Evolutionary conservation across 73 alveolate species (phyloP).

Genomic region (Symbiodinium pilosum): DNA sequence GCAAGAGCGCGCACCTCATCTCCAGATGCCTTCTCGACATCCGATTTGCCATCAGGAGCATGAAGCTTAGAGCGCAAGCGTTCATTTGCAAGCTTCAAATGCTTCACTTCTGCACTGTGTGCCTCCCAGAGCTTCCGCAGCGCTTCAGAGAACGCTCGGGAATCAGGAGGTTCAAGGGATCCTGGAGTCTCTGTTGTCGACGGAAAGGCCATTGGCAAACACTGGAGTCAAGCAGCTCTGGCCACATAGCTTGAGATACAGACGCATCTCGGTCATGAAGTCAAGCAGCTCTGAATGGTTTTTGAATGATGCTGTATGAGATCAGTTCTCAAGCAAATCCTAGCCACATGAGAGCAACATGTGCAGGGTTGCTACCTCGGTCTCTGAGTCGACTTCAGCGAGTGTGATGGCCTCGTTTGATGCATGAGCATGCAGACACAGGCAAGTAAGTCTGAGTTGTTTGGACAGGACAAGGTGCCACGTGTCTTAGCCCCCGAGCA

Average conservation of each 20-base stretch:
- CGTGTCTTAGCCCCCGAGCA: too few relatives aligned
- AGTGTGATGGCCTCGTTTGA: constrained; percentile 61
- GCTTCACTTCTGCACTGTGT: constrained; percentile 19
- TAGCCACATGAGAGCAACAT: neutral
- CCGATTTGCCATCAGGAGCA: neutral
- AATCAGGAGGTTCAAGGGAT: neutral
- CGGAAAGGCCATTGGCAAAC: neutral
- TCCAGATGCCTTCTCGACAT: neutral
- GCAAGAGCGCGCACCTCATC: neutral
- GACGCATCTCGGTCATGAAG: too few relatives aligned
- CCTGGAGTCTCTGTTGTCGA: neutral
- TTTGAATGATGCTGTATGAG: too few relatives aligned
- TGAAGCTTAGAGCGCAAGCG: constrained; percentile 2
- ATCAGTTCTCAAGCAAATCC: too few relatives aligned
- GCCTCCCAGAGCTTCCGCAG: constrained; percentile 59
- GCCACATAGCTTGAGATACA: neutral
- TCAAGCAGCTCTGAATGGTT: too few relatives aligned
- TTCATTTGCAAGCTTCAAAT: constrained; percentile 21
- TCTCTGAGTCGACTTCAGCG: constrained; percentile 88
- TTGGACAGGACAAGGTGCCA: too few relatives aligned
- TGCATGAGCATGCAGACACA: too few relatives aligned
- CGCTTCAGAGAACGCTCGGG: constrained; percentile 57
- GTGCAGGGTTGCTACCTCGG: constrained; percentile 24
- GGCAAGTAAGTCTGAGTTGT: too few relatives aligned
- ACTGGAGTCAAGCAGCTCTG: neutral